Percentiles rank a stretch among this genome's conserved stretches.
Conservation (phyloP, 139 green algal species). For the Chlorella vulgaris region DNA sequence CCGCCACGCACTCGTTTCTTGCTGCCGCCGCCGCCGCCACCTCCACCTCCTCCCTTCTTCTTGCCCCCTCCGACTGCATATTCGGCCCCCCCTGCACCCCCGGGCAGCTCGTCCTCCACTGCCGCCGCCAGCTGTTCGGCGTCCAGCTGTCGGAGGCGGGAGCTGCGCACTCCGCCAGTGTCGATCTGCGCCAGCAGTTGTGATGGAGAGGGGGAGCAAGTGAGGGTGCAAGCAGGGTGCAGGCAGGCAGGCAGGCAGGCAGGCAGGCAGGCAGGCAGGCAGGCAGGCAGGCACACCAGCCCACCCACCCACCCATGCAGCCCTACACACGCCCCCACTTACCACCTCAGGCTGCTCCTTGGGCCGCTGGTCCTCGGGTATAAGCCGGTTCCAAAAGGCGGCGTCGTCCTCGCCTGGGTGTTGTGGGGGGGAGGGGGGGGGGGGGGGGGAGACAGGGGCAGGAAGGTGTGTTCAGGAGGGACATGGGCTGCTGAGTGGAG, state of each 20-base stretch:
- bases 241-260: no score
- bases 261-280: no score
- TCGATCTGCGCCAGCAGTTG: not conserved
- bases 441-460: not conserved
- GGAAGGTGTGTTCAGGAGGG: not conserved
- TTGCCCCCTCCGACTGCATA: not conserved
- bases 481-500: no score
- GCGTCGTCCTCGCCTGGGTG: conserved; percentile 81
- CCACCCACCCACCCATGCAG: not conserved
- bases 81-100: not conserved
- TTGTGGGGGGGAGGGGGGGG: not conserved
- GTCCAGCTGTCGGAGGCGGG: conserved; percentile 25
- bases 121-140: conserved; percentile 5
- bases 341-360: conserved; percentile 44
- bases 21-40: not conserved
- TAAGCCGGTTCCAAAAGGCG: conserved; percentile 93
- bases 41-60: conserved; percentile 8
- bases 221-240: not conserved
- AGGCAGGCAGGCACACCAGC: no score
- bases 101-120: conserved; percentile 2
- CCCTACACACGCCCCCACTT: not conserved
- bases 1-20: not conserved
- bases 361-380: conserved; percentile 66
- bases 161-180: not conserved
- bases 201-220: not conserved